Percentiles rank a stretch among this genome's conserved stretches.
Evolutionary conservation across 306 rosid genomes (phyloP).

Genomic region (Prunus davidiana): DNA sequence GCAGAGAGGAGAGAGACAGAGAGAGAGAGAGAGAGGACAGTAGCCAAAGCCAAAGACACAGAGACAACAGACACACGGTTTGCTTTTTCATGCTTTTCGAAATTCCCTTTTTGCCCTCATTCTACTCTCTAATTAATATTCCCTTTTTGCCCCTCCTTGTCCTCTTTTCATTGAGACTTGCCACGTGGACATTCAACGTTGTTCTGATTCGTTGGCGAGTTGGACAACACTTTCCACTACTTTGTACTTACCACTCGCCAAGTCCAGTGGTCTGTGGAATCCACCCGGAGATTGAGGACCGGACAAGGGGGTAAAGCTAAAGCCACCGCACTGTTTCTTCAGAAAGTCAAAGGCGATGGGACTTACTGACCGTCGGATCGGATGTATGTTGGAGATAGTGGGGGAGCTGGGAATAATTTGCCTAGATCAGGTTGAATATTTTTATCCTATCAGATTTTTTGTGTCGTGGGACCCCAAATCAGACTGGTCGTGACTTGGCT

Average conservation of each 20-base stretch:
- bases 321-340: background rate
- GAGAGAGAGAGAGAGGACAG: background rate
- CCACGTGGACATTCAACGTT: background rate
- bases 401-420: background rate
- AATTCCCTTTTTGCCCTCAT: background rate
- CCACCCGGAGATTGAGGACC: background rate
- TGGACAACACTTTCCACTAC: background rate
- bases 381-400: background rate
- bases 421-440: slow-evolving; percentile 7
- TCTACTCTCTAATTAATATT: background rate
- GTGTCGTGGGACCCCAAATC: background rate
- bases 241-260: background rate
- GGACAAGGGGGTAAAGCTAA: background rate
- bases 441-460: slow-evolving; percentile 13
- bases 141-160: background rate
- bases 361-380: background rate
- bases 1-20: background rate
- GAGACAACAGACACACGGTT: background rate
- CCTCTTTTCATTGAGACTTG: too few species aligned
- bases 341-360: background rate
- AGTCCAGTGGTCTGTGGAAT: slow-evolving; percentile 3
- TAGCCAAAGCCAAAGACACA: background rate
- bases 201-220: background rate
- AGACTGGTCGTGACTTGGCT: background rate
- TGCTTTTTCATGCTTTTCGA: background rate